phyloP scores from a whole-genome alignment of 2,329 filamentous ascomycete species.

The Cercospora nicotianae region DNA sequence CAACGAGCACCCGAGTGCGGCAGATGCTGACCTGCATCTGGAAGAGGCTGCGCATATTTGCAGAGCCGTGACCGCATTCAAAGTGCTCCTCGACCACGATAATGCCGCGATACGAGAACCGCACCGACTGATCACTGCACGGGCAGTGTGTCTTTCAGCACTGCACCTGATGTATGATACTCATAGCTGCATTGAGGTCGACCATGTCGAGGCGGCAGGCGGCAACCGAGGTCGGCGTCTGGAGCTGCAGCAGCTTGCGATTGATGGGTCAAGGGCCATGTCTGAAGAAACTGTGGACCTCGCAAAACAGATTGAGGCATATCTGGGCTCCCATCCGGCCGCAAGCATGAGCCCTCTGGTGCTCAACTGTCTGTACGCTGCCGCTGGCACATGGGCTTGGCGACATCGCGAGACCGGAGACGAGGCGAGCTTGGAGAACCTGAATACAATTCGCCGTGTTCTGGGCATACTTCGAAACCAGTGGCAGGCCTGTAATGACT shows the following conservation, averaged over 20 bases:
- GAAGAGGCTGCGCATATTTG: constrained; percentile 25
- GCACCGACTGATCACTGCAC: constrained; percentile 21
- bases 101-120: constrained; percentile 1
- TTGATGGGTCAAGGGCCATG: constrained; percentile 22
- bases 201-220: constrained; percentile 19
- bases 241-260: constrained; percentile 26
- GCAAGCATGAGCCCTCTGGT: constrained; percentile 20
- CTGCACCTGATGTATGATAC: constrained; percentile 25
- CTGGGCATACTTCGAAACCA: constrained; percentile 2
- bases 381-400: constrained; percentile 25
- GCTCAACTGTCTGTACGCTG: constrained; percentile 21
- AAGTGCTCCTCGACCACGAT: constrained; percentile 16
- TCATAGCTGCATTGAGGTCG: constrained; percentile 27
- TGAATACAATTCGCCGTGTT: constrained; percentile 14
- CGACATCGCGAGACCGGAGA: constrained; percentile 23
- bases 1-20: constrained; percentile 20
- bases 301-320: constrained; percentile 17
- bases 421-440: constrained; percentile 10
- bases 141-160: constrained; percentile 20
- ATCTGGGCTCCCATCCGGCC: background rate
- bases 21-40: constrained; percentile 25
- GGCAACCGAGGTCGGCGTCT: constrained; percentile 21
- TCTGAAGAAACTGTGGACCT: constrained; percentile 15
- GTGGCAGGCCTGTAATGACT: constrained; percentile 11
- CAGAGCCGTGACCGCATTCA: constrained; percentile 20